phyloP scores from a whole-genome alignment of 139 green algal genomes.

The Tetradesmus obliquus region DNA sequence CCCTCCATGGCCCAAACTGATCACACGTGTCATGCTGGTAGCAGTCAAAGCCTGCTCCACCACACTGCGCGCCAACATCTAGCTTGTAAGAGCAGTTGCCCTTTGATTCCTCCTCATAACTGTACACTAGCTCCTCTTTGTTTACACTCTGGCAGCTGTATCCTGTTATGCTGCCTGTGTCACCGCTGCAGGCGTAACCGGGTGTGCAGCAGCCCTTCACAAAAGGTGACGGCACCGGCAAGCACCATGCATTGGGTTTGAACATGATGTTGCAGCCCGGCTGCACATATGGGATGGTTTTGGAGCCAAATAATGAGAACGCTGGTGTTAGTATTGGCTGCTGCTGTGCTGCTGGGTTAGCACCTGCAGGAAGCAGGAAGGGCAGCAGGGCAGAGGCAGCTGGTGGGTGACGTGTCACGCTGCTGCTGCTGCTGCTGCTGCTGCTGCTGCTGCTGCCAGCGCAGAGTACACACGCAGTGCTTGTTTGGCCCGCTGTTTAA shows the following conservation, averaged over 20 bases:
- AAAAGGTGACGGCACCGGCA: conserved; percentile 25
- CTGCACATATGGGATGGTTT: conserved; percentile 31
- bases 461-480: too few species aligned
- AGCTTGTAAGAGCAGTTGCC: conserved; percentile 9
- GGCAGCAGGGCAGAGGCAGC: not conserved
- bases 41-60: conserved; percentile 18
- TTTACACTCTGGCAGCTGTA: conserved; percentile 8
- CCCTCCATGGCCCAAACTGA: conserved; percentile 27
- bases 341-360: not conserved
- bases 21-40: conserved; percentile 27
- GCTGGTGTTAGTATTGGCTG: not conserved
- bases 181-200: conserved; percentile 15
- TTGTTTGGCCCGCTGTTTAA: too few species aligned
- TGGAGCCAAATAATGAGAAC: not conserved
- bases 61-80: conserved; percentile 27
- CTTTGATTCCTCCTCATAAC: conserved; percentile 1
- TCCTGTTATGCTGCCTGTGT: not conserved
- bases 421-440: not conserved
- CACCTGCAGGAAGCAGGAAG: not conserved
- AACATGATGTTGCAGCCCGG: conserved; percentile 47
- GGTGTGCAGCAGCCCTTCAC: conserved; percentile 40
- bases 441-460: not conserved
- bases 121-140: conserved; percentile 10
- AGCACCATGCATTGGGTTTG: not conserved
- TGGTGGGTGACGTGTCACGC: not conserved